Conservation (phyloP, 1,284 basidiomycete species). For the Ceratobasidium sp. region DNA sequence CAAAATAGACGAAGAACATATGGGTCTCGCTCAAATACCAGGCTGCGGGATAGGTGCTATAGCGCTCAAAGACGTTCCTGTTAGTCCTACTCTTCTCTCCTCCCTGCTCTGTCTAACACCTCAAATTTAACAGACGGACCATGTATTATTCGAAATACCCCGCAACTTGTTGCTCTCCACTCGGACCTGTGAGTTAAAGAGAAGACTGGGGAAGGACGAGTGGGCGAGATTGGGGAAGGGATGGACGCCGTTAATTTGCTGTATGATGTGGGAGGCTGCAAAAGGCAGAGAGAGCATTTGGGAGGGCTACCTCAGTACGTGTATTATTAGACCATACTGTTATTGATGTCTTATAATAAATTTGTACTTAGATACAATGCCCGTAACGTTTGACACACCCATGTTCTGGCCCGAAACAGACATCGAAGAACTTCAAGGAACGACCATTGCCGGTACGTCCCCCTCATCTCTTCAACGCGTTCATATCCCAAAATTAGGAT, state of each 20-base stretch:
- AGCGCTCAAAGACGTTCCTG: slow-evolving; percentile 25
- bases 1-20: slow-evolving; percentile 20
- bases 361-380: slow-evolving; percentile 60
- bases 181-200: slow-evolving; percentile 74
- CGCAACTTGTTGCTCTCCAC: slow-evolving; percentile 81
- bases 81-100: not conserved
- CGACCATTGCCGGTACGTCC: slow-evolving; percentile 82
- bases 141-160: slow-evolving; percentile 86
- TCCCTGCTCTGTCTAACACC: not conserved
- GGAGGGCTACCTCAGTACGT: slow-evolving; percentile 74
- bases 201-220: slow-evolving; percentile 64
- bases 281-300: slow-evolving; percentile 69
- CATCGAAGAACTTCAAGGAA: slow-evolving; percentile 81
- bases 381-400: slow-evolving; percentile 83
- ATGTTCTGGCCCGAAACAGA: slow-evolving; percentile 93
- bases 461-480: slow-evolving; percentile 13
- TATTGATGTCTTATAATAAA: not conserved
- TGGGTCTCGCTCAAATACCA: slow-evolving; percentile 19
- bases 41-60: slow-evolving; percentile 27
- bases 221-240: slow-evolving; percentile 78
- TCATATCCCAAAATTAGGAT: slow-evolving; percentile 1
- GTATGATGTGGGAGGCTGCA: slow-evolving; percentile 93
- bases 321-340: not conserved
- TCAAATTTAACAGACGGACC: slow-evolving; percentile 64
- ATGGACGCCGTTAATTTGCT: slow-evolving; percentile 90